A percentile compares a stretch with the other conserved stretches of the same genome.
These are phyloP conservation scores for Lasiosphaeriaceae sp. DNA, from an alignment of 495 filamentous ascomycete species.

Conservation along the genomic window DNA sequence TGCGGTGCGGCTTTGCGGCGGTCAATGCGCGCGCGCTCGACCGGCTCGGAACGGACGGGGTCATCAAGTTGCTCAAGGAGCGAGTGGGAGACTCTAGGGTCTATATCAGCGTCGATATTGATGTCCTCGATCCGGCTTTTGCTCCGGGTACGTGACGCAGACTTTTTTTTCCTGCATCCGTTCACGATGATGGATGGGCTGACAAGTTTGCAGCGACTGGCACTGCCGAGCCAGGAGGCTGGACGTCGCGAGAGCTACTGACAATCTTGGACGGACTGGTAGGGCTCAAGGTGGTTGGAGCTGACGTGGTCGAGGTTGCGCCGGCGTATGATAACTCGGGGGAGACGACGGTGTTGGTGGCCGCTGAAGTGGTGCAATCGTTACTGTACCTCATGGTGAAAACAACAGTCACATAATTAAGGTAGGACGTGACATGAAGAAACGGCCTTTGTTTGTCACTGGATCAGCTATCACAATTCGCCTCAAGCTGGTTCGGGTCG, in stretches of 20 bases:
- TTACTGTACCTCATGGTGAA: too few relatives aligned
- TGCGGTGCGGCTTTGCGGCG: slow-evolving; percentile 75
- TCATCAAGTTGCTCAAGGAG: slow-evolving; percentile 71
- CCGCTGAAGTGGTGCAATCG: too few relatives aligned
- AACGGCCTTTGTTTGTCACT: too few relatives aligned
- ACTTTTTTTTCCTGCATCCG: too few relatives aligned
- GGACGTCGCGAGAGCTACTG: slow-evolving; percentile 69
- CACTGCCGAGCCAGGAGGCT: slow-evolving; percentile 83
- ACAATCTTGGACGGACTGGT: slow-evolving; percentile 48
- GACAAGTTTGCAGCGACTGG: slow-evolving; percentile 60
- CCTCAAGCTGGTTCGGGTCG: too few relatives aligned
- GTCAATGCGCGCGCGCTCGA: slow-evolving; percentile 83
- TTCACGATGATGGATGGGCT: too few relatives aligned
- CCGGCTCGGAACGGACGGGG: slow-evolving; percentile 63
- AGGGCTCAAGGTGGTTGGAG: slow-evolving; percentile 71
- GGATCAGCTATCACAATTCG: too few relatives aligned
- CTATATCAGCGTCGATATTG: slow-evolving; percentile 85
- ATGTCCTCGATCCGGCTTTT: slow-evolving; percentile 75
- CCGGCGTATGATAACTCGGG: slow-evolving; percentile 58
- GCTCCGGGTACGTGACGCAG: slow-evolving; percentile 34
- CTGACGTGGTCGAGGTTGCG: slow-evolving; percentile 75
- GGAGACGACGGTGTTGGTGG: too few relatives aligned
- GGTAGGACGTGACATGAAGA: too few relatives aligned
- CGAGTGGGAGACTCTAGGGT: slow-evolving; percentile 72
- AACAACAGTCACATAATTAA: too few relatives aligned